These are phyloP conservation scores for Stenocarpella maydis DNA, from an alignment of 2,329 filamentous ascomycete genomes.

Conservation along the genomic window DNA sequence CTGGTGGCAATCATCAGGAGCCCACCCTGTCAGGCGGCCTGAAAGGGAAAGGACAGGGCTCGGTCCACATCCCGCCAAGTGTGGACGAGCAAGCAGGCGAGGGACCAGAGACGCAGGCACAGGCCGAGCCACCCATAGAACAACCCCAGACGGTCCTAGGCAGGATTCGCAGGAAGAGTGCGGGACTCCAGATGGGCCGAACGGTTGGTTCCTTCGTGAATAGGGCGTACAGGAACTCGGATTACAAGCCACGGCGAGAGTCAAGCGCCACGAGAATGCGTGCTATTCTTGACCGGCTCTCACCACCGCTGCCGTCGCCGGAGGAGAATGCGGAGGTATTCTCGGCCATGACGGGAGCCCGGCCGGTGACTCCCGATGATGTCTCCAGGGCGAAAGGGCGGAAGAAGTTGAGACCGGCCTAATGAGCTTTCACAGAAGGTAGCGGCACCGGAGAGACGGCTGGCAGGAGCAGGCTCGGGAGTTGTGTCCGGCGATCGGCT, in stretches of 20 bases:
- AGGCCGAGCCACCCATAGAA: not conserved
- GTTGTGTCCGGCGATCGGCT: not conserved
- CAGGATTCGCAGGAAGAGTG: constrained; percentile 29
- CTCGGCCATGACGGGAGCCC: constrained; percentile 33
- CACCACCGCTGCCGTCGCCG: constrained; percentile 14
- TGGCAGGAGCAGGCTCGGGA: not conserved
- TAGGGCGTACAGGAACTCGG: constrained; percentile 30
- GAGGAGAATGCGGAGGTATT: constrained; percentile 20
- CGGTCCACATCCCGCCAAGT: not conserved
- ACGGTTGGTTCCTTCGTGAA: constrained; percentile 29
- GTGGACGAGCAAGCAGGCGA: not conserved
- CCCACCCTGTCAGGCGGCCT: not conserved
- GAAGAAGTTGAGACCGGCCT: not conserved
- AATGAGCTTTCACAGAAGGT: not conserved
- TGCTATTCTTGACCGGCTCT: constrained; percentile 27
- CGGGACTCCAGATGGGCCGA: constrained; percentile 18
- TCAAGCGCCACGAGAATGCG: constrained; percentile 23
- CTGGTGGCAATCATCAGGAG: not conserved
- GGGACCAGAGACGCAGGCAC: not conserved
- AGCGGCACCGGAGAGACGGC: too few relatives aligned
- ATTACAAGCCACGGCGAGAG: constrained; percentile 32
- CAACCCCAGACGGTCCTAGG: not conserved
- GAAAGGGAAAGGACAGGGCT: not conserved
- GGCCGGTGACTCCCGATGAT: constrained; percentile 11
- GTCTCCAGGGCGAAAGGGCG: constrained; percentile 11